Percentiles rank a stretch among this genome's conserved stretches.
Conservation (phyloP, 192 early-diverging fungal genomes). For the Coemansia guatemalensis region DNA sequence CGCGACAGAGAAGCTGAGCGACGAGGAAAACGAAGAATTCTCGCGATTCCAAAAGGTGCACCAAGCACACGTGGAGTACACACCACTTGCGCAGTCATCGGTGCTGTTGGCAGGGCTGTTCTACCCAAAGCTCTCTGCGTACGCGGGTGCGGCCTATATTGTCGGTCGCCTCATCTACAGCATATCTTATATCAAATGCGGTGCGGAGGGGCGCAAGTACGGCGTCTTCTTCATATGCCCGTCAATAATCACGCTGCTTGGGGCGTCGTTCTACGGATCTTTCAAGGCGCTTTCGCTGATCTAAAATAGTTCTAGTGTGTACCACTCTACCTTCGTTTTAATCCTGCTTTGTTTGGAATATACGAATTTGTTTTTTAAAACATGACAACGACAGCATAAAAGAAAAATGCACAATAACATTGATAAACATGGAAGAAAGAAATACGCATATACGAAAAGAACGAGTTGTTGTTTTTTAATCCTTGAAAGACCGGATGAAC, state of each 20-base stretch:
- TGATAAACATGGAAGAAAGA: neutral
- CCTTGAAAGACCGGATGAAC: neutral
- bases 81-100: constrained; percentile 45
- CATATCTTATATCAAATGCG: constrained; percentile 40
- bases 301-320: neutral
- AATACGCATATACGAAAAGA: neutral
- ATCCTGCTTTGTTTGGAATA: neutral
- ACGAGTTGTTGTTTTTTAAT: neutral
- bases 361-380: neutral
- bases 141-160: constrained; percentile 45
- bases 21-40: constrained; percentile 51
- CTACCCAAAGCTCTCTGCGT: constrained; percentile 49
- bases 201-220: constrained; percentile 39
- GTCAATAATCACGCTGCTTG: constrained; percentile 32
- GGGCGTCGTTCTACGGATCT: constrained; percentile 48
- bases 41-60: constrained; percentile 48
- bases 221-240: constrained; percentile 45
- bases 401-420: constrained; percentile 5
- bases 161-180: constrained; percentile 51
- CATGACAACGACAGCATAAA: neutral
- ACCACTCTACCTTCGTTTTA: neutral
- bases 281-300: constrained; percentile 45
- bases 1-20: constrained; percentile 45
- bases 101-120: constrained; percentile 52
- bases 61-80: constrained; percentile 49